Base-by-base conservation (phyloP, 768 basidiomycete species). In the Trametes cinnabarina region DNA sequence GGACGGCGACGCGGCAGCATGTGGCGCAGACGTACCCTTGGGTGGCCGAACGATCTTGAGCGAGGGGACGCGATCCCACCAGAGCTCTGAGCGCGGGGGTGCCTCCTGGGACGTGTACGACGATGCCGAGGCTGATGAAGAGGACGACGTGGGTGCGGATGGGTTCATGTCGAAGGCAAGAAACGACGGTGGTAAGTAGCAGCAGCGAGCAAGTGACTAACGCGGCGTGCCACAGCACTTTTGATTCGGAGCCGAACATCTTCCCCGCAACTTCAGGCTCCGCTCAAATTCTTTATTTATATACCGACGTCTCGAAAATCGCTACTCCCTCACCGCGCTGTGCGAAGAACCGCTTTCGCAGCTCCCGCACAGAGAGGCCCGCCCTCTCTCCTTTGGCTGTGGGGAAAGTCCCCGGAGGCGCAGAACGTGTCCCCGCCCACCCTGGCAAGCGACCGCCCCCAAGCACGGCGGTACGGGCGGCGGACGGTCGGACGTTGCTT, bases 321-420 rank as follows among this genome's bases (percentile, higher is more conserved):
- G 37, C 3, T 4, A 15, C 12, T 26, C n/a, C 23, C 34, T 12
- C 46, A 47, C 39, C 46, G 54, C 46, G 54, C 37, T 55, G 54
- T 30, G 9, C 46, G 82, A 89, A 89, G 88, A 83, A 88, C 84
- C 88, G 89, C 84, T 74, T 73, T 91, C 89, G 84, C 89, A 90
- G 89, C 83, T 81, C 73, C 80, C 89, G 77, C 71, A 88, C 89
- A 79, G 82, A 77, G 77, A 80, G 79, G 73, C 64, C 57, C 58
- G 53, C 55, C 69, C 76, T 79, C 78, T 79, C 74, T 61, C 54
- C 55, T 62, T 79, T 75, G 61, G 86, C 89, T 90, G 89, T 86
- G 89, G 89, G 89, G 88, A 90, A 91, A 90, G 89, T 90, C 89
- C 87, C 89, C 89, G 89, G 89, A 90, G 89, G 82, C 72, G 80